A percentile compares a stretch with the other conserved stretches of the same genome.
These are phyloP conservation scores for Paramecium octaurelia DNA, from an alignment of 73 alveolate species.

Conservation along the genomic window DNA sequence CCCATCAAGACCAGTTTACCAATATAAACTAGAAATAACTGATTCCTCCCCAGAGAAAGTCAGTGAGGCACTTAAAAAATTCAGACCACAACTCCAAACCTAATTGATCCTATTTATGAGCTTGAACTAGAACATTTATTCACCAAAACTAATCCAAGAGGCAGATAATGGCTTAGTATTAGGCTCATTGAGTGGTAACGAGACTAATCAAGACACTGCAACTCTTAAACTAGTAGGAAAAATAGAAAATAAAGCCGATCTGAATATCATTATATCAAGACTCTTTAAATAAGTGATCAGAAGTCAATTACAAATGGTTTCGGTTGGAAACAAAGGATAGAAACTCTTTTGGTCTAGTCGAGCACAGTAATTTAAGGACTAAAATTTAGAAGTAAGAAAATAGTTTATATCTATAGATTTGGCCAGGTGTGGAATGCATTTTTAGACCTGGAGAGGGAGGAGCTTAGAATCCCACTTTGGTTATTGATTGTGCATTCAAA, in stretches of 20 bases:
- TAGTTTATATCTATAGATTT: neutral
- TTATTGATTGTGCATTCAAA: slow-evolving; percentile 28
- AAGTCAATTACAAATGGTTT: neutral
- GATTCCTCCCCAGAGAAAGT: slow-evolving; percentile 28
- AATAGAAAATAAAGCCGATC: neutral
- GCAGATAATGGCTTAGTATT: neutral
- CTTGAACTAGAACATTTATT: slow-evolving; percentile 9
- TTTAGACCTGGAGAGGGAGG: slow-evolving; percentile 13
- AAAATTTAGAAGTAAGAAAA: neutral
- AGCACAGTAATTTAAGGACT: neutral
- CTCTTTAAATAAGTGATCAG: slow-evolving; percentile 11
- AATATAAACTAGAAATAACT: neutral
- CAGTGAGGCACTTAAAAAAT: neutral
- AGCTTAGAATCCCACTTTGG: neutral
- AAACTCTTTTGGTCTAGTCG: slow-evolving; percentile 35
- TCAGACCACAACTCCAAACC: neutral
- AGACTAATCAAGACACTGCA: neutral
- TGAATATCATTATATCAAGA: neutral
- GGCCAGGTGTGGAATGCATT: slow-evolving; percentile 43
- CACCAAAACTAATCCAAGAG: slow-evolving; percentile 14
- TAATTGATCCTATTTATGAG: neutral
- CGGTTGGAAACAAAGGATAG: slow-evolving; percentile 25
- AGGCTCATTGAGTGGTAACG: neutral
- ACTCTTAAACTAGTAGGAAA: neutral
- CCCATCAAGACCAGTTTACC: slow-evolving; percentile 2